These are phyloP conservation scores for Trametes villosa DNA, from an alignment of 768 basidiomycete species.

Conservation along the genomic window DNA sequence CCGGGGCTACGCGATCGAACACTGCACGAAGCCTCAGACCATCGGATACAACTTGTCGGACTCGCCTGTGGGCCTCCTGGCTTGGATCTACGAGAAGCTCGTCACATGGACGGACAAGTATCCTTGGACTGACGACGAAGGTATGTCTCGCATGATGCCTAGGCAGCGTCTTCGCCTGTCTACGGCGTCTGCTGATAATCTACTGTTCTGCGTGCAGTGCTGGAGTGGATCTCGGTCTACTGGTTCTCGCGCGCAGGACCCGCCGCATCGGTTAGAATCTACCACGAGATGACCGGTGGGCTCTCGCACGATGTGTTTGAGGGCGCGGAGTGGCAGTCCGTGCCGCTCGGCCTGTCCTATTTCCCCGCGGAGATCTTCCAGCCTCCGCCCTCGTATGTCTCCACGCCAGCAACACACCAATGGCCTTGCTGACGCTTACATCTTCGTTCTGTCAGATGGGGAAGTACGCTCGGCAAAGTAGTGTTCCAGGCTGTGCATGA, in stretches of 20 bases:
- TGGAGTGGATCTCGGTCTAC: slow-evolving; percentile 43
- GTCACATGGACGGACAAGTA: slow-evolving; percentile 47
- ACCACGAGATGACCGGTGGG: slow-evolving; percentile 33
- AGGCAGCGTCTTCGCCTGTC: not conserved
- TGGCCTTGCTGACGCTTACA: not conserved
- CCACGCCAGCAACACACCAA: not conserved
- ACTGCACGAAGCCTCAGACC: slow-evolving; percentile 40
- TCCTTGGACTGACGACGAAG: slow-evolving; percentile 61
- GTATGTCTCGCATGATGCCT: slow-evolving; percentile 31
- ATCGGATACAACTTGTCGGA: slow-evolving; percentile 57
- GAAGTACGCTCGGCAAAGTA: slow-evolving; percentile 27
- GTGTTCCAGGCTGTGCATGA: slow-evolving; percentile 33
- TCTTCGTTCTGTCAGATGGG: slow-evolving; percentile 27
- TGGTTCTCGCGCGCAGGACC: slow-evolving; percentile 42
- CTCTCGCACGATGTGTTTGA: not conserved
- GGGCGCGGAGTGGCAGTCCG: slow-evolving; percentile 7
- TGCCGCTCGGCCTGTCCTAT: slow-evolving; percentile 36
- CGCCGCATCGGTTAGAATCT: slow-evolving; percentile 36
- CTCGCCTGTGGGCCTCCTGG: slow-evolving; percentile 54
- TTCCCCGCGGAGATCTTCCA: slow-evolving; percentile 35
- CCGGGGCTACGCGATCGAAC: slow-evolving; percentile 37
- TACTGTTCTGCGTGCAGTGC: slow-evolving; percentile 23
- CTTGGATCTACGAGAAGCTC: slow-evolving; percentile 44
- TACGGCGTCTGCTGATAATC: not conserved
- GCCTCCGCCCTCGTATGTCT: slow-evolving; percentile 18